Evolutionary conservation across 1,284 basidiomycete genomes (phyloP), one percentile per base, ranked within the genome.

Genomic region (Ustilago vetiveriae): DNA sequence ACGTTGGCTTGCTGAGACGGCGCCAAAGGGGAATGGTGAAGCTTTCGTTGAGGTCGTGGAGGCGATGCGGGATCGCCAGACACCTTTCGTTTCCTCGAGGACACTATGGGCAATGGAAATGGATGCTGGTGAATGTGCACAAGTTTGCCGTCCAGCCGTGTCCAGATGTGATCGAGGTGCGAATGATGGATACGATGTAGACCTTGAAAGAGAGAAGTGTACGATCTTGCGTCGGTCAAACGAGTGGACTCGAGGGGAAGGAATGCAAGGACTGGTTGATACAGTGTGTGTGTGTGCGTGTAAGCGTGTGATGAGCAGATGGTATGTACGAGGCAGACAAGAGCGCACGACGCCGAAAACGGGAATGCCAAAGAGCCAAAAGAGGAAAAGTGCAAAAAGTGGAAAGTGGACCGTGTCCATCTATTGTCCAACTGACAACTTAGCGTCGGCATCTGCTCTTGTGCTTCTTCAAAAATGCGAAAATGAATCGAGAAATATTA

Each of bases 11-110:
- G 47, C 4, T 36, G 40, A 43, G 63, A 66, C 16, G 38, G 47
- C 45, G 56, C 56, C 35, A 59, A 52, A 16, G 63, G 63, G 4
- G 48, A 19, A 29, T 10, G 14, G 19, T n/a, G 27, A 4, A 29
- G 37, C 24, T 43, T 57, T n/a, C 22, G 22, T 6, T 49, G 46
- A 26, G 38, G 22, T 14, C 37, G 55, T 30, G 44, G 51, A 46
- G 56, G 37, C 46, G 63, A 51, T 43, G 35, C 63, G 23, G 55
- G 55, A 52, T 59, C 56, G 63, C 52, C 56, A 9, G 63, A 66
- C 22, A 56, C 56, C 24, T 59, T 66, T 26, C 63, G 63, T 38
- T 66, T 66, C 43, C 39, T 24, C 8, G 41, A 38, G 32, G 54
- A 41, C 62, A 65, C 46, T 39, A 41, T 65, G 50, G n/a, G 46